Conservation (phyloP, 192 early-diverging fungal species). For the Entomortierella beljakovae region DNA sequence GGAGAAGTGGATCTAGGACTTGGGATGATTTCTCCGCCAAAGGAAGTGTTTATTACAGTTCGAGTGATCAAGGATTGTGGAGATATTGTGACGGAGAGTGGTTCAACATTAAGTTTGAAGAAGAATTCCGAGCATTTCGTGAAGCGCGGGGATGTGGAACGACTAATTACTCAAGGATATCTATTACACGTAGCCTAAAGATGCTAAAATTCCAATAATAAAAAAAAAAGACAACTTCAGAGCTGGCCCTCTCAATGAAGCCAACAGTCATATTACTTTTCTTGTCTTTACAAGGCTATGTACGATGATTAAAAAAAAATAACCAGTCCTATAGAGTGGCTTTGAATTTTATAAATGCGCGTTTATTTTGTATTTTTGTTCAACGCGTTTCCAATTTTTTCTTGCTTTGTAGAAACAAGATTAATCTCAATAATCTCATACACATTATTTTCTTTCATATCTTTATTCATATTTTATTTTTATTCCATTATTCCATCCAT, state of each 20-base stretch:
- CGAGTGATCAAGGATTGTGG: slow-evolving; percentile 90
- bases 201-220: background rate
- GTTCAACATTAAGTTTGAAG: slow-evolving; percentile 75
- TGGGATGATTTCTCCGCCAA: slow-evolving; percentile 83
- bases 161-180: slow-evolving; percentile 87
- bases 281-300: too few species aligned
- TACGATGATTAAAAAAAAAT: too few species aligned
- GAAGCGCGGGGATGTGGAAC: slow-evolving; percentile 88
- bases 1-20: slow-evolving; percentile 81
- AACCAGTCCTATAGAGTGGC: too few species aligned
- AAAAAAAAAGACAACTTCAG: too few species aligned
- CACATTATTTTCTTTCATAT: background rate
- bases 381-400: too few species aligned
- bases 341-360: too few species aligned
- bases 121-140: slow-evolving; percentile 90
- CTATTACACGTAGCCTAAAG: slow-evolving; percentile 74
- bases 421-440: background rate
- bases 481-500: background rate
- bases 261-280: too few species aligned
- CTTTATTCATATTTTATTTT: background rate
- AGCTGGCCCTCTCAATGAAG: too few species aligned
- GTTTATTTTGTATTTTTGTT: too few species aligned
- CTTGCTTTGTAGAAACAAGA: background rate
- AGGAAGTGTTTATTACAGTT: slow-evolving; percentile 93
- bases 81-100: slow-evolving; percentile 90